Base-by-base conservation (phyloP, 371 early-diverging fungal species). In the Quaeritorhiza haematococci region DNA sequence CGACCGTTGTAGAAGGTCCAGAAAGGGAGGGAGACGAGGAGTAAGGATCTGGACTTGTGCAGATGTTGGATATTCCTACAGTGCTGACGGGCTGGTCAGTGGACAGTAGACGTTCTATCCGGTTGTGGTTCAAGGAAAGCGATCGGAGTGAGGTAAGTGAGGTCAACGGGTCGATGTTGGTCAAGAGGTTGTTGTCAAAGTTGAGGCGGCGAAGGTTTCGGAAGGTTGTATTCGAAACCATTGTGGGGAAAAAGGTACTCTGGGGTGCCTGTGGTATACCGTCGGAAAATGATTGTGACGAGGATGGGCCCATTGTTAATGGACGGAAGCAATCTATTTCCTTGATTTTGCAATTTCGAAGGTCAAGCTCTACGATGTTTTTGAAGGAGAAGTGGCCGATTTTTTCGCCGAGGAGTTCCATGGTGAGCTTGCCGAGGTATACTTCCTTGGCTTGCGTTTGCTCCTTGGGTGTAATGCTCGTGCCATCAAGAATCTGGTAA, bases 391-490 rank as follows among this genome's bases (percentile, higher is more conserved):
- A 65, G 55, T 77, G 74, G 0, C 80, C 80, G 38, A 79, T 70
- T 53, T 75, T 73, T 53, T 75, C 76, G 15, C 71, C 74, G 13
- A 79, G 66, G 17, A 79, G 74, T 57, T 79, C 80, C 3, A 71
- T 60, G 3, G 80, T 79, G 32, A 79, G 72, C 45, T 67, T 72
- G 17, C 80, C 80, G 30, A 76, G 66, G 62, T 69, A 76, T 2
- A 69, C 57, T 49, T 79, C 80, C 47, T 70, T 69, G 13, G 80
- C 74, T 19, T 58, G 32, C 1, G 50, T 33, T 51, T 73, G 73
- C 33, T 77, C 78, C 55, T 70, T 72, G 10, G 66, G 28, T 0
- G 71, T 67, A 8, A 75, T 72, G 24, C 73, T 69, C 5, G 72
- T 46, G 27, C 80, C 80, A 49, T 79, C 77, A 5, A 79, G 56